Evolutionary conservation across 2,329 filamentous ascomycete species (phyloP).

Genomic region (Xylaria sp.): DNA sequence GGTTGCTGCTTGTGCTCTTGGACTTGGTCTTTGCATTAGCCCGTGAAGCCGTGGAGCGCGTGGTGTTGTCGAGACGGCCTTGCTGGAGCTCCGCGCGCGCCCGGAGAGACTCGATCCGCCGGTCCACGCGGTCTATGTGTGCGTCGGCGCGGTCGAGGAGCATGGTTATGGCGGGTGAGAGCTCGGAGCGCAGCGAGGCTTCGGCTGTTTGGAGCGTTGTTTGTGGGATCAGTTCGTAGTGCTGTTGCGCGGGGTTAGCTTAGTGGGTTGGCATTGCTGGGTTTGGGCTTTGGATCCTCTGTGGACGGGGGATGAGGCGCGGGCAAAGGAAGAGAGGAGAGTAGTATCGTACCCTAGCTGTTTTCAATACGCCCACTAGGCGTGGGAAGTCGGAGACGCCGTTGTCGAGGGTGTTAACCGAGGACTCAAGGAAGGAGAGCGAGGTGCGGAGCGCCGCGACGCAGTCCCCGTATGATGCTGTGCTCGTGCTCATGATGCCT

Average conservation of each 20-base stretch:
- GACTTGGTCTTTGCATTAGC: neutral
- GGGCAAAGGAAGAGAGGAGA: neutral
- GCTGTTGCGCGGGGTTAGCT: constrained; percentile 54
- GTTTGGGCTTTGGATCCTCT: no score
- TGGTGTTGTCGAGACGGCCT: constrained; percentile 58
- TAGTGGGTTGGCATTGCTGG: no score
- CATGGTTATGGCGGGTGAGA: constrained; percentile 81
- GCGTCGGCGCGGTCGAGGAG: constrained; percentile 83
- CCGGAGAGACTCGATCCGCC: constrained; percentile 82
- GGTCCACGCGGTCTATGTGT: constrained; percentile 80
- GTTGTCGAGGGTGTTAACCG: constrained; percentile 60
- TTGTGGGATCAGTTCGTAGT: constrained; percentile 92
- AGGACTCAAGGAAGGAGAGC: constrained; percentile 65
- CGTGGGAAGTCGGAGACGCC: constrained; percentile 65
- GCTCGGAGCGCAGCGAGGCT: constrained; percentile 82
- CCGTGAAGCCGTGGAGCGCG: neutral
- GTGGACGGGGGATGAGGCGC: neutral
- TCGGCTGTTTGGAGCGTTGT: constrained; percentile 82
- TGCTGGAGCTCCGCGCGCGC: constrained; percentile 84
- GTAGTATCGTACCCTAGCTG: constrained; percentile 55
- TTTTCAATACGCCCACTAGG: constrained; percentile 61
- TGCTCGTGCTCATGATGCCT: constrained; percentile 4
- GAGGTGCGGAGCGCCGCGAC: constrained; percentile 64
- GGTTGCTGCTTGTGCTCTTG: neutral
- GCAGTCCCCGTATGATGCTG: constrained; percentile 58